phyloP scores from a whole-genome alignment of 257 asterid genomes.

The Dorcoceras hygrometricum region DNA sequence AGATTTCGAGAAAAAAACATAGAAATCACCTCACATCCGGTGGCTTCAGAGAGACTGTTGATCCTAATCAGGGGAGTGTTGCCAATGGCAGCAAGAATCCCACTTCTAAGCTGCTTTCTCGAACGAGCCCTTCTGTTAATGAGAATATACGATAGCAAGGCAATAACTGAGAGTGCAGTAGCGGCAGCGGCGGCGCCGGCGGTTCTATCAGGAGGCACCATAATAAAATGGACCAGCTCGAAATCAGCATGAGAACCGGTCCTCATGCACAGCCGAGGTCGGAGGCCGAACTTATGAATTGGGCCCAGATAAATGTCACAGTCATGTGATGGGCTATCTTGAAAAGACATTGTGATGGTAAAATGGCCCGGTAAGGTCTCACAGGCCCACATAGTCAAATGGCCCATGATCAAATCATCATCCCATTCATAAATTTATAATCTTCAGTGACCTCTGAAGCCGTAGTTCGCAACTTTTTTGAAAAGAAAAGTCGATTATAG shows the following conservation, averaged over 20 bases:
- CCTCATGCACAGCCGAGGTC: neutral
- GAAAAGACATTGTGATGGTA: neutral
- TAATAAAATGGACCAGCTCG: conserved; percentile 12
- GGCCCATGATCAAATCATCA: neutral
- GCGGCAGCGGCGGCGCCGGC: conserved; percentile 58
- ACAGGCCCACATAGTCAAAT: neutral
- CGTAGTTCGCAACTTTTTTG: no score
- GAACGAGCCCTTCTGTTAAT: conserved; percentile 29
- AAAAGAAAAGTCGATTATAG: no score
- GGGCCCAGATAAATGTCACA: neutral
- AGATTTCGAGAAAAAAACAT: neutral
- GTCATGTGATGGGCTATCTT: neutral
- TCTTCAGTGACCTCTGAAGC: no score
- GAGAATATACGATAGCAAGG: conserved; percentile 49
- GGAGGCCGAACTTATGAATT: neutral
- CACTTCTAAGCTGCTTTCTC: conserved; percentile 43
- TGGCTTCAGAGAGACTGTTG: conserved; percentile 85
- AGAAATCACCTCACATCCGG: conserved; percentile 74
- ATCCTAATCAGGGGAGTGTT: conserved; percentile 88
- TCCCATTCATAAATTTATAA: no score
- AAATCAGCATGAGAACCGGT: conserved; percentile 7
- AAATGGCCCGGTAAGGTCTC: neutral
- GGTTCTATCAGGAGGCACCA: conserved; percentile 55
- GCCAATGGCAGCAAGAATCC: conserved; percentile 87
- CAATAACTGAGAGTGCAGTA: conserved; percentile 46